Conservation (phyloP, 345 rosid species). For the Linum tenue region DNA sequence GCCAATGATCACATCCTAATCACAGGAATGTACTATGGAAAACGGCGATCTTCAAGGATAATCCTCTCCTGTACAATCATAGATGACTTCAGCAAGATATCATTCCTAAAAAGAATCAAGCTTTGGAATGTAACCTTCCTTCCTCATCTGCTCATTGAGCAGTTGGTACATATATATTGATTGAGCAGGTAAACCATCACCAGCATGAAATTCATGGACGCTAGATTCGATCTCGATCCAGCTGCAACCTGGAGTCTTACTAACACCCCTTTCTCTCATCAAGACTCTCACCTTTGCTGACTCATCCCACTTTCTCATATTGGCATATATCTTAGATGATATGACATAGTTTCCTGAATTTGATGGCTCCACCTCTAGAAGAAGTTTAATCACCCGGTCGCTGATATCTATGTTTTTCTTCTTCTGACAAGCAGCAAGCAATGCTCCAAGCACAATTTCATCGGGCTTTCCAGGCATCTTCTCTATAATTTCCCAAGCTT, state of each 20-base stretch:
- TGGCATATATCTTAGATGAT: slow-evolving; percentile 65
- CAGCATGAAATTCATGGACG: slow-evolving; percentile 61
- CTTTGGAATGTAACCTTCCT: slow-evolving; percentile 45
- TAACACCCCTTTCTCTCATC: slow-evolving; percentile 62
- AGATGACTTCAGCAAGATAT: not conserved
- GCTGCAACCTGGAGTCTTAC: slow-evolving; percentile 85
- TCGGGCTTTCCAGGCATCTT: slow-evolving; percentile 79
- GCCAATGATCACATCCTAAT: no score
- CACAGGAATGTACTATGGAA: no score
- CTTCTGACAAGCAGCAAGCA: slow-evolving; percentile 82
- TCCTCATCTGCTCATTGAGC: slow-evolving; percentile 56
- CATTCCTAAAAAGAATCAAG: not conserved
- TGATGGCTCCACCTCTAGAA: slow-evolving; percentile 47
- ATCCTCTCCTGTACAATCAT: no score
- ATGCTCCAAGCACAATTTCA: slow-evolving; percentile 55
- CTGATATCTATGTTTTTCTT: slow-evolving; percentile 37
- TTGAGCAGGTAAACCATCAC: slow-evolving; percentile 28
- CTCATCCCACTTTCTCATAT: slow-evolving; percentile 63
- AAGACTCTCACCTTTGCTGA: slow-evolving; percentile 58
- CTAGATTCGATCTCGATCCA: slow-evolving; percentile 56
- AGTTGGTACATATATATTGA: slow-evolving; percentile 28
- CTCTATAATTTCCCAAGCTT: slow-evolving; percentile 76
- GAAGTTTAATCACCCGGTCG: slow-evolving; percentile 45
- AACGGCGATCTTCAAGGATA: no score
- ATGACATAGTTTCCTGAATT: slow-evolving; percentile 80